Evolutionary conservation across 257 asterid genomes (phyloP).

Genomic region (Henckelia pumila): DNA sequence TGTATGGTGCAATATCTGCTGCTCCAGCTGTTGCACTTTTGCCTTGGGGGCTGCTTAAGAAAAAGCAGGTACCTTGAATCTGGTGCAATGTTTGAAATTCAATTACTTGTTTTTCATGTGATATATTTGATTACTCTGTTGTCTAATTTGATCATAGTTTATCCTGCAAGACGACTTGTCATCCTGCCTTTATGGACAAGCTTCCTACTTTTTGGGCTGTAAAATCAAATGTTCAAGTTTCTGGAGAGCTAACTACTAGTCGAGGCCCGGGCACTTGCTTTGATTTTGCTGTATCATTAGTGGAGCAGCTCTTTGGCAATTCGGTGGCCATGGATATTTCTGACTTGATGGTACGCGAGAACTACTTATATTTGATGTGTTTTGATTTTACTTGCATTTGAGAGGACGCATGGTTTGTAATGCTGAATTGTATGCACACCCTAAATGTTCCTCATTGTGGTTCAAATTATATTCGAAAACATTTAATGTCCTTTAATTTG

Average conservation of each 20-base stretch:
- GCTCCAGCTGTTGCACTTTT: conserved; percentile 93
- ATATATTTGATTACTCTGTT: conserved; percentile 1
- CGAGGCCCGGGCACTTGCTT: conserved; percentile 94
- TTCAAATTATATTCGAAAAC: too few species aligned
- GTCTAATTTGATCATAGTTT: conserved; percentile 33
- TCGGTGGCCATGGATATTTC: conserved; percentile 55
- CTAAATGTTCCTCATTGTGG: too few species aligned
- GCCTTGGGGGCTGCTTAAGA: conserved; percentile 90
- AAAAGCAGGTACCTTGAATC: conserved; percentile 53
- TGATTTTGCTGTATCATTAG: conserved; percentile 69
- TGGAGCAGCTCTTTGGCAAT: conserved; percentile 83
- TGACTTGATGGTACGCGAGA: conserved; percentile 48
- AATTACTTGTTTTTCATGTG: neutral
- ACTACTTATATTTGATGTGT: neutral
- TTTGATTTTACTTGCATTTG: neutral
- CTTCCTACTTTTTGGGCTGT: conserved; percentile 82
- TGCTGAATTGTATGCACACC: neutral
- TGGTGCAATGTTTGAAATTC: neutral
- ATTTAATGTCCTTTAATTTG: conserved; percentile 9
- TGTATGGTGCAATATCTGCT: conserved; percentile 90
- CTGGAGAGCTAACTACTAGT: conserved; percentile 89
- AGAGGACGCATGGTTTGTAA: neutral
- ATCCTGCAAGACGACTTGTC: conserved; percentile 70
- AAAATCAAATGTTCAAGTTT: conserved; percentile 69
- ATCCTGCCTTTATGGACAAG: conserved; percentile 87